A percentile compares a stretch with the other conserved stretches of the same genome.
Conservation (phyloP, 208 protist genomes). For the Acanthamoeba castellanii region DNA sequence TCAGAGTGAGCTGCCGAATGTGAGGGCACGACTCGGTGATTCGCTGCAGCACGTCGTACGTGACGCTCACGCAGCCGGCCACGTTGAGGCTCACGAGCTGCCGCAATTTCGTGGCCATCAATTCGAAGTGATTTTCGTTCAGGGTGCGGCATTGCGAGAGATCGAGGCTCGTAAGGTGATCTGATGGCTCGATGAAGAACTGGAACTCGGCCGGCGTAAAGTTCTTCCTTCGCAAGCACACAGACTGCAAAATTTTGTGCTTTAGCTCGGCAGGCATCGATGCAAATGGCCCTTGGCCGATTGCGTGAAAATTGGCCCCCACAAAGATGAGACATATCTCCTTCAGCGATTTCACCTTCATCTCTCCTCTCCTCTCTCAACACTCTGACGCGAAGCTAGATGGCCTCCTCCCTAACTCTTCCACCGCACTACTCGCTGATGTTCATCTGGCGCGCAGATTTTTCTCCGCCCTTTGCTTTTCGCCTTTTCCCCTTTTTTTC, state of each 20-base stretch:
- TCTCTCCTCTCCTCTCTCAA: not conserved
- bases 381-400: not conserved
- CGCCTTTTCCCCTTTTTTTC: not conserved
- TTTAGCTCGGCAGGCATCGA: not conserved
- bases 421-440: not conserved
- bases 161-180: not conserved
- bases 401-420: not conserved
- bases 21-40: not conserved
- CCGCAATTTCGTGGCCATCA: not conserved
- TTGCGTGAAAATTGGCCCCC: not conserved
- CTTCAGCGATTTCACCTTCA: constrained; percentile 3
- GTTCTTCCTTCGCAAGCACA: constrained; percentile 45
- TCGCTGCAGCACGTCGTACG: constrained; percentile 45
- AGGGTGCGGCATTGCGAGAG: not conserved
- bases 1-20: constrained; percentile 12
- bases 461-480: not conserved
- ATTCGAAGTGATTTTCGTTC: constrained; percentile 39
- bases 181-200: not conserved
- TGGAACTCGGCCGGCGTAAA: not conserved
- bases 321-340: not conserved
- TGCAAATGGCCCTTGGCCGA: not conserved
- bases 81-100: not conserved
- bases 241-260: not conserved
- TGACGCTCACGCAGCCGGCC: not conserved
- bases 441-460: not conserved